phyloP scores from a whole-genome alignment of 495 filamentous ascomycete species.

The Recurvomyces mirabilis region DNA sequence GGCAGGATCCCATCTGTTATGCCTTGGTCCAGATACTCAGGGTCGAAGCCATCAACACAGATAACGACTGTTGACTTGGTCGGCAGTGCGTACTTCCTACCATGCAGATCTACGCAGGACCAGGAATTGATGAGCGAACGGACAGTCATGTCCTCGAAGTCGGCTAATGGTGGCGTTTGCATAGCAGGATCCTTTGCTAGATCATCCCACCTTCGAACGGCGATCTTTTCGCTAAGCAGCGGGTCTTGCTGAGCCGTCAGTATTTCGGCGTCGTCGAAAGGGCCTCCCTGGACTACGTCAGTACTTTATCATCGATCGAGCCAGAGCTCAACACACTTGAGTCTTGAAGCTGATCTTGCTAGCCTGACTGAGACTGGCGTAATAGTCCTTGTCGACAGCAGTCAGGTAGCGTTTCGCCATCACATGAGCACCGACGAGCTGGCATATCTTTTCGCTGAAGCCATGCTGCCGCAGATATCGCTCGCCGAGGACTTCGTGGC shows the following conservation, averaged over 20 bases:
- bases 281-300: slow-evolving; percentile 2
- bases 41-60: slow-evolving; percentile 33
- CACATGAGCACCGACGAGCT: slow-evolving; percentile 9
- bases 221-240: slow-evolving; percentile 1
- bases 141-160: slow-evolving; percentile 7
- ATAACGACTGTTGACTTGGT: slow-evolving; percentile 27
- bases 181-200: slow-evolving; percentile 3
- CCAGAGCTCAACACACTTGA: not conserved
- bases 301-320: not conserved
- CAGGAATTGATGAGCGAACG: not conserved
- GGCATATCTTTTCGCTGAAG: slow-evolving; percentile 11
- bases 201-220: slow-evolving; percentile 5
- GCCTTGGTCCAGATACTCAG: slow-evolving; percentile 26
- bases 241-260: slow-evolving; percentile 3
- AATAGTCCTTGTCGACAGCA: not conserved
- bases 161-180: not conserved
- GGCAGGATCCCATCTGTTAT: slow-evolving; percentile 26
- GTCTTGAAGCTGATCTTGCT: slow-evolving; percentile 5
- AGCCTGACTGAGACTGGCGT: not conserved
- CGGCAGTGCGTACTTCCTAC: not conserved
- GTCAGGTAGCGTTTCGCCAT: slow-evolving; percentile 9
- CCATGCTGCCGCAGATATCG: slow-evolving; percentile 6
- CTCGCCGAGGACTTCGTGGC: slow-evolving; percentile 9
- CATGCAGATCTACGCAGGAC: not conserved
- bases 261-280: not conserved